Evolutionary conservation across 2,329 filamentous ascomycete species (phyloP).

Genomic region (Alternaria longipes): DNA sequence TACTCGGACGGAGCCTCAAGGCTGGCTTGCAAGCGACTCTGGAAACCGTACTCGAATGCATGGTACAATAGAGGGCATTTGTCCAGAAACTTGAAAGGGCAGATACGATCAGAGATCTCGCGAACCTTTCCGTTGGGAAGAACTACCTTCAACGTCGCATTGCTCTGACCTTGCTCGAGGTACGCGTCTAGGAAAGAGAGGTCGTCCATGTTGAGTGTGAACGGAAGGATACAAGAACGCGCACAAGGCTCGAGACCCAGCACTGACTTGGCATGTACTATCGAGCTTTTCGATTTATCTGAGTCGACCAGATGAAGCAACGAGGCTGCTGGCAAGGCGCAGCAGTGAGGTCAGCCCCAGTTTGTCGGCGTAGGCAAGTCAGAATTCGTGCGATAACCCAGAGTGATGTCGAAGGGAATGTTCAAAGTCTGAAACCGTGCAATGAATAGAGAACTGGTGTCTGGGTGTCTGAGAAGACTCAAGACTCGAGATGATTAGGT

Average conservation of each 20-base stretch:
- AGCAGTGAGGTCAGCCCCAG: constrained; percentile 12
- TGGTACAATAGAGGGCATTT: constrained; percentile 52
- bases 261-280: background rate
- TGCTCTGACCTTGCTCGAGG: constrained; percentile 17
- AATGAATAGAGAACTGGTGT: background rate
- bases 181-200: constrained; percentile 33
- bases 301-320: constrained; percentile 1
- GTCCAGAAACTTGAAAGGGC: constrained; percentile 42
- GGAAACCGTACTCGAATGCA: constrained; percentile 50
- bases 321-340: constrained; percentile 10
- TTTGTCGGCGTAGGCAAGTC: background rate
- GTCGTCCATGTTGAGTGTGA: constrained; percentile 31
- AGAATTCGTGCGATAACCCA: background rate
- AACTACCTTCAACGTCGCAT: constrained; percentile 46
- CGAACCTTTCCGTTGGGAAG: constrained; percentile 42
- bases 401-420: background rate
- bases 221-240: background rate
- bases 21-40: constrained; percentile 44
- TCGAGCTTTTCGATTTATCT: background rate
- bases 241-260: background rate
- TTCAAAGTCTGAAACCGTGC: background rate
- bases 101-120: constrained; percentile 46
- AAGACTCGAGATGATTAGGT: constrained; percentile 5
- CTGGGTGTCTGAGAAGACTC: constrained; percentile 22
- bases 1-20: constrained; percentile 49